These are phyloP conservation scores for Mycosphaerella arachidis DNA, from an alignment of 2,329 filamentous ascomycete genomes.

Conservation along the genomic window DNA sequence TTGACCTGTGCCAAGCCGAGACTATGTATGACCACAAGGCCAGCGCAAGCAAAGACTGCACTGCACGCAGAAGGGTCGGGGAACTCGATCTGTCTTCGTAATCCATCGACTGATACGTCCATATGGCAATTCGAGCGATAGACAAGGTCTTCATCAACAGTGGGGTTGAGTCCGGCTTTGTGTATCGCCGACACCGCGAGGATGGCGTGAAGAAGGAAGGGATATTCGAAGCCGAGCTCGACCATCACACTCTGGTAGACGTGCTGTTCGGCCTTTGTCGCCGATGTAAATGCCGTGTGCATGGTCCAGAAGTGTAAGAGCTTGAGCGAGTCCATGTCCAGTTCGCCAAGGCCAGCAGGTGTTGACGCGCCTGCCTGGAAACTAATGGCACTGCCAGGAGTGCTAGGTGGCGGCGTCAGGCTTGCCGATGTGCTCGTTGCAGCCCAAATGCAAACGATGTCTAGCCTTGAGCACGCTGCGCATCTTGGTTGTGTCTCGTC, in stretches of 20 bases:
- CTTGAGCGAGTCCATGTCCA: conserved; percentile 17
- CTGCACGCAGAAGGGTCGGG: conserved; percentile 12
- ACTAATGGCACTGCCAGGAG: neutral
- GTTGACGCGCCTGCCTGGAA: neutral
- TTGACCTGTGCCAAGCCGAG: conserved; percentile 13
- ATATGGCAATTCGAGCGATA: conserved; percentile 15
- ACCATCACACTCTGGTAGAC: conserved; percentile 17
- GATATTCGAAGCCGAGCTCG: conserved; percentile 19
- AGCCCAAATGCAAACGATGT: conserved; percentile 15
- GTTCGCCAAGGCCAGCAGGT: neutral
- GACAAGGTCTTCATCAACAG: conserved; percentile 10
- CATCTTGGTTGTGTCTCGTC: conserved; percentile 14
- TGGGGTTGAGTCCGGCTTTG: conserved; percentile 12
- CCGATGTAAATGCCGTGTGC: conserved; percentile 11
- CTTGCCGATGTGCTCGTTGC: conserved; percentile 1
- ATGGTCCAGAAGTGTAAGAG: conserved; percentile 21
- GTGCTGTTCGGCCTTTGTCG: neutral
- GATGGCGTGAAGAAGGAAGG: conserved; percentile 21
- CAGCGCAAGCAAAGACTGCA: conserved; percentile 11
- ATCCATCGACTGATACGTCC: conserved; percentile 8
- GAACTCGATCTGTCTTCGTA: conserved; percentile 5
- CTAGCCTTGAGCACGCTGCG: conserved; percentile 15
- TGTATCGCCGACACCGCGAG: conserved; percentile 22
- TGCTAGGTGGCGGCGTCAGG: conserved; percentile 3
- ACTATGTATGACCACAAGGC: conserved; percentile 12